A percentile compares a stretch with the other conserved stretches of the same genome.
Evolutionary conservation across 2,329 filamentous ascomycete genomes (phyloP).

Genomic region (Aspergillus sp.): DNA sequence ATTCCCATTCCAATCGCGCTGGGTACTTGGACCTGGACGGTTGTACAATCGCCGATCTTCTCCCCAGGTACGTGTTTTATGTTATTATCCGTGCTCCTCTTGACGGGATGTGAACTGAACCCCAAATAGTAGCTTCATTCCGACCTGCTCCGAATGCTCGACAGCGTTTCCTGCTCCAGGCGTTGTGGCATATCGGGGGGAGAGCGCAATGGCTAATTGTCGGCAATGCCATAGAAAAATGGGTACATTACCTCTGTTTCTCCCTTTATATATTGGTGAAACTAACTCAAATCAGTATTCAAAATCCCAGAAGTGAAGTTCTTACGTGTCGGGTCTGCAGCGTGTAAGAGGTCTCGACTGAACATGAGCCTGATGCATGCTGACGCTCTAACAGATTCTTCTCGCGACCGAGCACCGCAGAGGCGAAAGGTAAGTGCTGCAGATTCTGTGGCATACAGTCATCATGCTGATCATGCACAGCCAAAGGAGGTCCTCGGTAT

Average conservation of each 20-base stretch:
- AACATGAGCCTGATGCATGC: neutral
- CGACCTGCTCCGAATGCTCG: conserved; percentile 75
- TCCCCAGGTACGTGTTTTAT: conserved; percentile 58
- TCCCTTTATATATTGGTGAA: neutral
- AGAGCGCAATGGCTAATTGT: conserved; percentile 71
- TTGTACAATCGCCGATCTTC: conserved; percentile 72
- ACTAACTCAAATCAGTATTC: conserved; percentile 50
- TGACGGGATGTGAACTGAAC: conserved; percentile 2
- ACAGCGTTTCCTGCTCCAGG: conserved; percentile 61
- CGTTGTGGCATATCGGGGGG: conserved; percentile 70
- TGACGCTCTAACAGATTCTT: conserved; percentile 21
- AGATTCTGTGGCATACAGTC: neutral
- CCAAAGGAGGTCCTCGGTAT: conserved; percentile 55
- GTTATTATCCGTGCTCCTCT: neutral
- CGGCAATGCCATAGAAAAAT: conserved; percentile 77
- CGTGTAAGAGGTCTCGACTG: conserved; percentile 35
- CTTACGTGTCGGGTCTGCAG: conserved; percentile 63
- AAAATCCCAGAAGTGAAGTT: conserved; percentile 77
- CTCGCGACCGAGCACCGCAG: conserved; percentile 28
- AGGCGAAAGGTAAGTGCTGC: conserved; percentile 36
- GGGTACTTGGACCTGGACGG: conserved; percentile 76
- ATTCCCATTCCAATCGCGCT: conserved; percentile 69
- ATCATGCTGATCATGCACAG: conserved; percentile 17
- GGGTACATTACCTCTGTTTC: conserved; percentile 43
- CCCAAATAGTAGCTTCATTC: conserved; percentile 66